A percentile compares a stretch with the other conserved stretches of the same genome.
phyloP scores from a whole-genome alignment of 2,329 filamentous ascomycete species.

The Beauveria asiatica region DNA sequence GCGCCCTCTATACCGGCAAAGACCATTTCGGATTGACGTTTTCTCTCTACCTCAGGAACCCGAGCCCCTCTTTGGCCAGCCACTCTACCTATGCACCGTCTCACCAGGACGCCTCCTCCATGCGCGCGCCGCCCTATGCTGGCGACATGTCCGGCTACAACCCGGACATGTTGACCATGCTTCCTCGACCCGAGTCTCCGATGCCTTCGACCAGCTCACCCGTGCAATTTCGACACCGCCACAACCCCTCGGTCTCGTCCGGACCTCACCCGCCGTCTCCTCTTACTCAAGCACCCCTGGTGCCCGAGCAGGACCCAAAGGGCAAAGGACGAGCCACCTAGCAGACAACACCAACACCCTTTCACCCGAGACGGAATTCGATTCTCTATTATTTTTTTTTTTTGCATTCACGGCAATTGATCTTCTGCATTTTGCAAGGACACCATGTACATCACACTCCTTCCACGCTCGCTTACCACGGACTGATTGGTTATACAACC shows the following conservation, averaged over 20 bases:
- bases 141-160: slow-evolving; percentile 29
- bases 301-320: slow-evolving; percentile 24
- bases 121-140: slow-evolving; percentile 28
- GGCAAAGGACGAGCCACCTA: slow-evolving; percentile 26
- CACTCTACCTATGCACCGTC: slow-evolving; percentile 36
- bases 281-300: slow-evolving; percentile 24
- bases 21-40: slow-evolving; percentile 46
- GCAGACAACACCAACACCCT: slow-evolving; percentile 23
- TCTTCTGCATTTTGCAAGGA: slow-evolving; percentile 20
- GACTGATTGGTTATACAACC: slow-evolving; percentile 10
- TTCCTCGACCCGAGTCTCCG: slow-evolving; percentile 38
- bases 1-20: slow-evolving; percentile 28
- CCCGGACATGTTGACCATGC: slow-evolving; percentile 34
- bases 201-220: slow-evolving; percentile 25
- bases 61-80: slow-evolving; percentile 24
- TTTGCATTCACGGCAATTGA: slow-evolving; percentile 9
- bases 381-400: slow-evolving; percentile 11
- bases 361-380: neutral
- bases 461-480: slow-evolving; percentile 27
- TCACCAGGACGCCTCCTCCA: slow-evolving; percentile 29
- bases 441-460: slow-evolving; percentile 29
- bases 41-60: slow-evolving; percentile 37
- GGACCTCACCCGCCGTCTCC: slow-evolving; percentile 28
- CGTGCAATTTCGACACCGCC: slow-evolving; percentile 26
- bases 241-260: slow-evolving; percentile 27